phyloP scores from a whole-genome alignment of 352 stramenopile genomes.

The Lagenidium giganteum region DNA sequence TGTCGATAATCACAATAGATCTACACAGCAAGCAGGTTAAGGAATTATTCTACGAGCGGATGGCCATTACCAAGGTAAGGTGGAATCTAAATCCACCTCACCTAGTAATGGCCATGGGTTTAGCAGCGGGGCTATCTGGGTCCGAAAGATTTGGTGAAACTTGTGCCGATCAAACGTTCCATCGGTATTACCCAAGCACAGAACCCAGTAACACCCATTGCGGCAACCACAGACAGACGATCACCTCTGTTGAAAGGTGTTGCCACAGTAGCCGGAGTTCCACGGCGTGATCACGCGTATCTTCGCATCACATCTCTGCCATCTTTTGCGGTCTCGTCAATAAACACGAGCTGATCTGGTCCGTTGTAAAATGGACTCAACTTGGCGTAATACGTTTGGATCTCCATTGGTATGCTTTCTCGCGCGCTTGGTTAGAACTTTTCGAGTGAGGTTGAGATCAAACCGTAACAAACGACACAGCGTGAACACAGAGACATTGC shows the following conservation, averaged over 20 bases:
- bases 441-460: conserved; percentile 16
- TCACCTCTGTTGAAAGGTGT: conserved; percentile 8
- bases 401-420: conserved; percentile 9
- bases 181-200: conserved; percentile 7
- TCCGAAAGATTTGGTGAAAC: conserved; percentile 79
- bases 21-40: no score
- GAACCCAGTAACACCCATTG: conserved; percentile 10
- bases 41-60: no score
- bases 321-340: conserved; percentile 18
- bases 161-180: conserved; percentile 61
- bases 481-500: conserved; percentile 5
- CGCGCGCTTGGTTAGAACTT: conserved; percentile 14
- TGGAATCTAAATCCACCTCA: no score
- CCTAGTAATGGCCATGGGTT: conserved; percentile 80
- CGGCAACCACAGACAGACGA: conserved; percentile 11
- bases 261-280: not conserved
- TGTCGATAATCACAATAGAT: conserved; percentile 63
- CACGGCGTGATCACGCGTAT: conserved; percentile 11
- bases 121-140: conserved; percentile 73
- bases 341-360: conserved; percentile 13
- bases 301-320: conserved; percentile 6
- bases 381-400: conserved; percentile 6
- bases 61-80: no score
- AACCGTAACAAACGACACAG: conserved; percentile 19
- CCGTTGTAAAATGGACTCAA: conserved; percentile 15